Base-by-base conservation (phyloP, 2,329 filamentous ascomycete genomes). In the Tolypocladium cylindrosporum region DNA sequence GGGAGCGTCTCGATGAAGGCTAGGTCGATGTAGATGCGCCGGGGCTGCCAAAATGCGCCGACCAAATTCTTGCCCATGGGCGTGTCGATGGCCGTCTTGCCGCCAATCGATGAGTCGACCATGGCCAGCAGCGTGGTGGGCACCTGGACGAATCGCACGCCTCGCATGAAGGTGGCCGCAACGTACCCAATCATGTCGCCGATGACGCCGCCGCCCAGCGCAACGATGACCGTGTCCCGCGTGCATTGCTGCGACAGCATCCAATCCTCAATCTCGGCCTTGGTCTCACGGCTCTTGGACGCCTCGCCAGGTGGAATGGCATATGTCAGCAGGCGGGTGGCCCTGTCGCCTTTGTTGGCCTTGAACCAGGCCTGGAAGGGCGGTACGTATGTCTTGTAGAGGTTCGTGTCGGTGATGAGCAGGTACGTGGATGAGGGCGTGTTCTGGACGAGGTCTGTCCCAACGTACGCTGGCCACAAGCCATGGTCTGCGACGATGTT, bases 131-230 rank as follows among this genome's bases (percentile, higher is more conserved):
- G 79, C 0, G 92, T 96, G 11, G 94, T 99, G 1, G 94, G 94
- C 53, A 99, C 92, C 74, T 99, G 94, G 48, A 97, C 91, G 71
- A 96, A 96, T 64, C 90, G 90, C 61, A 99, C 88, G 58, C 94
- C 94, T 65, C 94, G 88, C 94, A 99, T 99, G 76, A 97, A 99
- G 42, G 94, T 99, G 43, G 94, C 91, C 27, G 94, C 94, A 55
- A 97, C 91, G 71, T 96, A 99, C 56, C 94, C 94, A 62, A 96
- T 92, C 88, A 99, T 89, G 73, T 99, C 94, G 39, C 94, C 94
- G 73, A 99, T 97, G 61, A 99, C 94, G 59, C 94, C 94, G 63
- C 94, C 94, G 39, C 94, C 94, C 11, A 99, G 82, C 31, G 94
- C 94, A 70, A 99, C 90, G 59, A 99, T 87, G 62, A 99, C 90